phyloP scores from a whole-genome alignment of 257 asterid genomes.

The Solanum microdontum region DNA sequence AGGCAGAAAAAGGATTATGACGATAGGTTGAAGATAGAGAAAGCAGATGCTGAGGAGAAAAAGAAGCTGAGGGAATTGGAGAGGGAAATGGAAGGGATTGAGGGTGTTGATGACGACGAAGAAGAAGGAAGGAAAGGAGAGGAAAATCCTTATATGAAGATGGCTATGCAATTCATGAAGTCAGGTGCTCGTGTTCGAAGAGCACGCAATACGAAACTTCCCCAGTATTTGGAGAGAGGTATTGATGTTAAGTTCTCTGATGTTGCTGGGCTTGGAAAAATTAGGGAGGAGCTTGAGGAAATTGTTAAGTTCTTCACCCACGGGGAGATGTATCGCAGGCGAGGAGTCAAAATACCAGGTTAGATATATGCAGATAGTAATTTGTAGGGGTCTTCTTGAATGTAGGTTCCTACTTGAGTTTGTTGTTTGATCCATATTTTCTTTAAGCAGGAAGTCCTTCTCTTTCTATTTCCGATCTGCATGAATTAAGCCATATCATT shows the following conservation, averaged over 20 bases:
- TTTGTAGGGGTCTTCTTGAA: not conserved
- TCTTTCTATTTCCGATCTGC: not conserved
- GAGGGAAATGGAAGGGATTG: conserved; percentile 58
- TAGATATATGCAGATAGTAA: conserved; percentile 10
- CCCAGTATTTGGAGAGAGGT: conserved; percentile 79
- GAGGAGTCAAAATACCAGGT: conserved; percentile 97
- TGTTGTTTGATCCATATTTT: not conserved
- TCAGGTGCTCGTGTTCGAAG: conserved; percentile 94
- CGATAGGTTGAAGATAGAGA: conserved; percentile 82
- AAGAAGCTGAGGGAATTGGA: conserved; percentile 79
- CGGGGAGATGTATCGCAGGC: conserved; percentile 89
- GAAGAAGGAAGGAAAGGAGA: conserved; percentile 61
- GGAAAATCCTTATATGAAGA: conserved; percentile 61
- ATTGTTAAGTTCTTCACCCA: conserved; percentile 96
- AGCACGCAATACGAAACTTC: conserved; percentile 48
- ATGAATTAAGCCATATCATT: not conserved
- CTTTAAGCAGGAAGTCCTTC: not conserved
- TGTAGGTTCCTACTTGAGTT: not conserved
- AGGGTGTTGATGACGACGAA: conserved; percentile 43
- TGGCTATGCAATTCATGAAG: conserved; percentile 76
- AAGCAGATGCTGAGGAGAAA: conserved; percentile 92
- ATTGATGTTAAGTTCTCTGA: conserved; percentile 86
- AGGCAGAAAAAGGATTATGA: conserved; percentile 92
- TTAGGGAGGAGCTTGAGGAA: conserved; percentile 95
- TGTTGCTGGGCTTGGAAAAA: conserved; percentile 98